Base-by-base conservation (phyloP, 176 grass and related monocot genomes). In the Calamus simplicifolius region DNA sequence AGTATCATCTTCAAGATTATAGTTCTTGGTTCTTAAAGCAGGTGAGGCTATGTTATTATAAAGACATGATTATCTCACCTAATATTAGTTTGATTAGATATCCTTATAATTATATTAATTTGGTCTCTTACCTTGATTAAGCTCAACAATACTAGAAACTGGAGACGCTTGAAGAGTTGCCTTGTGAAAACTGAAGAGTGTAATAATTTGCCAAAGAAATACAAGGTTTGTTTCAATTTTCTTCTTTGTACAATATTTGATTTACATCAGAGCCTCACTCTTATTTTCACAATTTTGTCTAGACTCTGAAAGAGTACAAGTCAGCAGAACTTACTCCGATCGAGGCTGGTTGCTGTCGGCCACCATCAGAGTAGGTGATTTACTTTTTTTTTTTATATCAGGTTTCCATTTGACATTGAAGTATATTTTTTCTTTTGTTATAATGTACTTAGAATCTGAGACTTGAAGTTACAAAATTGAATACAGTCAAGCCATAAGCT, bases 1-100 rank as follows among this genome's bases (percentile, higher is more conserved):
- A 92, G 52, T 98, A 88, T 61, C 93, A 80, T 60, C 84, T 98
- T 59, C 83, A 92, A 76, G 93, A 98, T 71, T 98, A 88, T 59
- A 98, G 84, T 68, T 83, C 93, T 79, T 98, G 87, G 87, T 92
- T 98, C 77, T 61, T 98, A 57, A 92, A 85, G 70, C 93, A 98
- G 73, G 93, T 76, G 71, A 75, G 68, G 10, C 57, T 29, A 54
- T 72, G 27, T 72, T 30, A 13, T 19, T 71, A 52, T 25, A 29
- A 50, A 14, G 18, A 59, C n/a, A 50, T 49, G 5, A 8, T 17
- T 27, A 7, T 26, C 68, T 63, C 66, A 73, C 59, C 59, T 61
- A 43, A 25, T 51, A 29, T 69, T 57, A 53, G 56, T 54, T 64
- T 58, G 54, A 70, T 73, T 31, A 23, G 59, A 29, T 5, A 27